phyloP scores from a whole-genome alignment of 2,329 filamentous ascomycete genomes.

The Colletotrichum gigasporum region DNA sequence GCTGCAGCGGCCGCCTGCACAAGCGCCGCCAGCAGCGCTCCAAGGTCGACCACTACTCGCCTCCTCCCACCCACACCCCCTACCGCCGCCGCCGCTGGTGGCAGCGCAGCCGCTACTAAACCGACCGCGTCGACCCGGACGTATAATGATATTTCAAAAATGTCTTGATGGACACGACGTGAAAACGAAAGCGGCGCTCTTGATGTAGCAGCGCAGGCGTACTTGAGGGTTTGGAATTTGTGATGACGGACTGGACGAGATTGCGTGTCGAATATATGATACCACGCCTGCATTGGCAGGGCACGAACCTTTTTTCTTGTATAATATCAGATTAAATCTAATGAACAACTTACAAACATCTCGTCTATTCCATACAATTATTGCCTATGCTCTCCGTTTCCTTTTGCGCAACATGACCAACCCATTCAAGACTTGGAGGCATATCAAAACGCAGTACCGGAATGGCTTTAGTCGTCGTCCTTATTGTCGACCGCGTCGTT shows the following conservation, averaged over 20 bases:
- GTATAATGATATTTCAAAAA: not conserved
- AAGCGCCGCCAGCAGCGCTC: constrained; percentile 40
- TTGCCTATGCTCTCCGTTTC: too few relatives aligned
- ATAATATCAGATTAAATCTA: not conserved
- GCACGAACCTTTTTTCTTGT: constrained; percentile 4
- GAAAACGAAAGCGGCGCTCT: not conserved
- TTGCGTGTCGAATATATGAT: constrained; percentile 13
- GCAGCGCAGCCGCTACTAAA: constrained; percentile 31
- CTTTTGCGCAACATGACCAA: too few relatives aligned
- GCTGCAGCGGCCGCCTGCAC: constrained; percentile 62
- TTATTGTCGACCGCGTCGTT: too few relatives aligned
- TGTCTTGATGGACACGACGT: not conserved
- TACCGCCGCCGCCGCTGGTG: constrained; percentile 31
- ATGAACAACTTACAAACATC: too few relatives aligned
- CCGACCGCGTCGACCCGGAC: not conserved
- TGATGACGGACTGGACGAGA: not conserved
- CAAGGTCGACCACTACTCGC: constrained; percentile 40
- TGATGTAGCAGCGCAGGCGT: constrained; percentile 1
- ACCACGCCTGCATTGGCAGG: constrained; percentile 22
- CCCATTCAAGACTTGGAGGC: too few relatives aligned
- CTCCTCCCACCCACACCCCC: constrained; percentile 26
- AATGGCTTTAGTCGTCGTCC: too few relatives aligned
- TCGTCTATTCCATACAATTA: too few relatives aligned
- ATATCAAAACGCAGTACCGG: too few relatives aligned
- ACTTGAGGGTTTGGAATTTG: not conserved